These are phyloP conservation scores for Trichoderma koningiopsis DNA, from an alignment of 2,329 filamentous ascomycete genomes.

Conservation along the genomic window DNA sequence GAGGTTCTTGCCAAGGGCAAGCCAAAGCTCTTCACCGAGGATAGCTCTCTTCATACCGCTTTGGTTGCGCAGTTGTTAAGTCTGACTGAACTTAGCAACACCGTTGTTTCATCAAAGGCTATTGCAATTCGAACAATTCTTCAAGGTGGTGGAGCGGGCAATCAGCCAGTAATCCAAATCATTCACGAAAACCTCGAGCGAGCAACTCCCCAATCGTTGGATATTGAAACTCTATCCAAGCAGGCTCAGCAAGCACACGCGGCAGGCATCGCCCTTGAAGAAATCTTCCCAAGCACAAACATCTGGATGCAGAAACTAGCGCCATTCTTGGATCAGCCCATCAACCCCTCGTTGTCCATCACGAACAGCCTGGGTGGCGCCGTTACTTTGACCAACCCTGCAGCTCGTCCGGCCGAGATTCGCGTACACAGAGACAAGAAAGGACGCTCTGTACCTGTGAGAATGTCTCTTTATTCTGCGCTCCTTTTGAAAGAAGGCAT, in stretches of 20 bases:
- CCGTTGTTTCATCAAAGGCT: slow-evolving; percentile 44
- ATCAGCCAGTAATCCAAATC: slow-evolving; percentile 51
- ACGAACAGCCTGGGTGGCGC: slow-evolving; percentile 72
- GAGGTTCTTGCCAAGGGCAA: slow-evolving; percentile 51
- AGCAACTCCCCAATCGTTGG: slow-evolving; percentile 52
- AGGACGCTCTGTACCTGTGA: slow-evolving; percentile 71
- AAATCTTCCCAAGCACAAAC: slow-evolving; percentile 63
- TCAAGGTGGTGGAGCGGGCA: slow-evolving; percentile 46
- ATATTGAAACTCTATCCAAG: slow-evolving; percentile 28
- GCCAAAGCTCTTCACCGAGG: slow-evolving; percentile 48
- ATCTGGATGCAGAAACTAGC: slow-evolving; percentile 68
- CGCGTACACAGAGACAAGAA: slow-evolving; percentile 61
- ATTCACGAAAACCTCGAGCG: slow-evolving; percentile 58
- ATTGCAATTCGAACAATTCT: slow-evolving; percentile 48
- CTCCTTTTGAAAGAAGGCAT: slow-evolving; percentile 55
- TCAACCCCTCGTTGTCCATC: slow-evolving; percentile 69
- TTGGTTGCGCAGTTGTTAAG: slow-evolving; percentile 57
- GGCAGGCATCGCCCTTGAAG: slow-evolving; percentile 38
- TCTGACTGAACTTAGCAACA: slow-evolving; percentile 53
- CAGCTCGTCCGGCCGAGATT: slow-evolving; percentile 30
- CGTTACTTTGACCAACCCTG: slow-evolving; percentile 56
- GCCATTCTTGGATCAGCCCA: slow-evolving; percentile 51
- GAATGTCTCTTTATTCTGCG: slow-evolving; percentile 72
- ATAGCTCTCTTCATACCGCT: slow-evolving; percentile 50
- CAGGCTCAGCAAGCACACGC: slow-evolving; percentile 44